Evolutionary conservation across 441 rosid species (phyloP), one percentile per base, ranked within the genome.

Genomic region (Gossypium laxum): DNA sequence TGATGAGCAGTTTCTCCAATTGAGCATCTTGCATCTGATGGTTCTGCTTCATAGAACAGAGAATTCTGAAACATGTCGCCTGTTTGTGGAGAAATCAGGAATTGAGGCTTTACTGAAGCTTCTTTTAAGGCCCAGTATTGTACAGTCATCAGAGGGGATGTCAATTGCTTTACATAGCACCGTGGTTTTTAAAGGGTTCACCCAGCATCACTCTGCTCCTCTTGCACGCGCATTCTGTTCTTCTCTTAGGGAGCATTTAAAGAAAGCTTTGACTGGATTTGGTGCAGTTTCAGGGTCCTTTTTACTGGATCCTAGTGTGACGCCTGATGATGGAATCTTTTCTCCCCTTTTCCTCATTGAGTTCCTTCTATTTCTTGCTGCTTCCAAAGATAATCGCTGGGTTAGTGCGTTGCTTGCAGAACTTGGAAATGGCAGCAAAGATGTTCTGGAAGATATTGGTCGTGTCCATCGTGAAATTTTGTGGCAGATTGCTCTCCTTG

Each of bases 1-100:
- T 73, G 84, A 92, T 77, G 98, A 91, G 74, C 99, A 95, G 75
- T 91, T 91, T 76, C 72, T 91, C 72, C 99, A 92, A 71, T 82
- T 92, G 58, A 82, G 92, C 82, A 87, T 95, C 74, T 89, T 92
- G 84, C 99, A 91, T 82, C 78, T 95, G 89, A 89, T 92, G 90
- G 91, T 95, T 64, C 79, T 95, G 84, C 94, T 95, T 73, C 98
- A 95, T 68, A 85, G 99, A 77, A 91, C 88, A 85, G 99, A 95
- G 81, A 92, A 95, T 84, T 68, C 97, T 60, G 99, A 95, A 84
- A 91, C 95, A 6, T 92, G 96, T 79, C 86, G 98, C 64, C 80
- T 92, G 75, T 95, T 95, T 81, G 98, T 95, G 76, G 99, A 95
- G 85, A 95, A 95, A 83, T 88, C 93, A 6, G 99, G 99, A 60